Evolutionary conservation across 1,284 basidiomycete species (phyloP), one percentile per base, ranked within the genome.

Genomic region (Tausonia pullulans): DNA sequence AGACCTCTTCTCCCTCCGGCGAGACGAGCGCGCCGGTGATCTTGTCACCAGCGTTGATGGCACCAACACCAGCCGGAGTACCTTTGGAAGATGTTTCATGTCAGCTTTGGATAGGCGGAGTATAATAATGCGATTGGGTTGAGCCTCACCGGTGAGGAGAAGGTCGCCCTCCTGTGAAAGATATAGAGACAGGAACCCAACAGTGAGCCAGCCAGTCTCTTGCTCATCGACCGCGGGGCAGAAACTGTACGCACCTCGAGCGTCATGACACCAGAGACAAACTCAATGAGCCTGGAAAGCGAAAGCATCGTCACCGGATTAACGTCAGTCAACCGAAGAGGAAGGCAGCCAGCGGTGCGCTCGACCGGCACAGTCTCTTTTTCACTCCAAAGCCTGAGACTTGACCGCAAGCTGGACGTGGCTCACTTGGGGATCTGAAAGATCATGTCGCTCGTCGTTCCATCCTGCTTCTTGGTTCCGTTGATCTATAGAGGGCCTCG

Each of bases 221-320:
- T 49, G 9, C 48, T 49, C 14, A 52, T 6, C 11, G 13, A 16
- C 51, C 9, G 9, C 51, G 6, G 13, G 16, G 11, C 13, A 16
- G 76, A 62, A 46, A 75, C 58, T 63, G 74, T 69, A 73, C 84
- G 71, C 53, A 87, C 90, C 81, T 97, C 92, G 16, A 98, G 81
- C 0, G 86, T 87, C 93, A 98, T 98, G 76, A 98, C 96, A 14
- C 88, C 87, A 2, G 92, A 94, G 58, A 96, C 83, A 72, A 96
- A 92, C 69, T 88, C 83, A 70, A 98, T 88, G 62, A 98, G 81
- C n/a, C 83, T 80, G 27, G 27, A 27, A 27, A 27, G 27, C 27
- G 27, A 27, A 27, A 27, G 27, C 27, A 27, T 27, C 27, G 27
- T 27, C 27, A 27, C 27, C 27, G 27, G 27, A 27, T 27, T 27